phyloP scores from a whole-genome alignment of 2,329 filamentous ascomycete species.

The Epichloe hybrida region DNA sequence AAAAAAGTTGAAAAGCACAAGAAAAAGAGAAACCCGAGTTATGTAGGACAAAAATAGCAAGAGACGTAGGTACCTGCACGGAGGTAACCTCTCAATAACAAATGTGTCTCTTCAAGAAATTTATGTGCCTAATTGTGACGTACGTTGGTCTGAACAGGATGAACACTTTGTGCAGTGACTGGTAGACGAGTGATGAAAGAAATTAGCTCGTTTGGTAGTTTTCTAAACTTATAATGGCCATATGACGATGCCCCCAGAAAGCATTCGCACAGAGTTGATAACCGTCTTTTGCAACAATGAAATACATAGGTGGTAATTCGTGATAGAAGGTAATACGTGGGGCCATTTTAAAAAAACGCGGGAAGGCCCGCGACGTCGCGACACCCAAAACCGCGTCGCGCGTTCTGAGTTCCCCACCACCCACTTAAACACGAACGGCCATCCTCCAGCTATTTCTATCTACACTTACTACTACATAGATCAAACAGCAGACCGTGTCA shows the following conservation, averaged over 20 bases:
- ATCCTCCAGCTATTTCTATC: not conserved
- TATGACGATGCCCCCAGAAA: too few species aligned
- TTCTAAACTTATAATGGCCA: too few species aligned
- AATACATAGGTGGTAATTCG: not conserved
- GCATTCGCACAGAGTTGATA: too few species aligned
- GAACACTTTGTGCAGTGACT: not conserved
- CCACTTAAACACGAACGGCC: conserved; percentile 9
- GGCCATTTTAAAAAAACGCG: not conserved
- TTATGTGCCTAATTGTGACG: not conserved
- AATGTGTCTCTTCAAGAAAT: not conserved
- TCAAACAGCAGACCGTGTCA: not conserved
- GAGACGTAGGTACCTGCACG: conserved; percentile 9
- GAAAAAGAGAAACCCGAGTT: not conserved
- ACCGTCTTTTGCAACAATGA: too few species aligned
- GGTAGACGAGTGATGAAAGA: too few species aligned
- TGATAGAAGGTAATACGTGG: too few species aligned
- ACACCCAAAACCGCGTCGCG: conserved; percentile 15
- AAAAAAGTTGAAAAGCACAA: not conserved
- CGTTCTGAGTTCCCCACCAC: conserved; percentile 16
- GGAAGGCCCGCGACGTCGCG: conserved; percentile 8
- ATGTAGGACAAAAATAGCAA: conserved; percentile 8
- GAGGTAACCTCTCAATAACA: not conserved
- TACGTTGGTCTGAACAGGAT: not conserved
- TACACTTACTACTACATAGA: not conserved
- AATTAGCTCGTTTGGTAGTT: too few species aligned